These are phyloP conservation scores for Suillus hirtellus DNA, from an alignment of 768 basidiomycete species.

Conservation along the genomic window DNA sequence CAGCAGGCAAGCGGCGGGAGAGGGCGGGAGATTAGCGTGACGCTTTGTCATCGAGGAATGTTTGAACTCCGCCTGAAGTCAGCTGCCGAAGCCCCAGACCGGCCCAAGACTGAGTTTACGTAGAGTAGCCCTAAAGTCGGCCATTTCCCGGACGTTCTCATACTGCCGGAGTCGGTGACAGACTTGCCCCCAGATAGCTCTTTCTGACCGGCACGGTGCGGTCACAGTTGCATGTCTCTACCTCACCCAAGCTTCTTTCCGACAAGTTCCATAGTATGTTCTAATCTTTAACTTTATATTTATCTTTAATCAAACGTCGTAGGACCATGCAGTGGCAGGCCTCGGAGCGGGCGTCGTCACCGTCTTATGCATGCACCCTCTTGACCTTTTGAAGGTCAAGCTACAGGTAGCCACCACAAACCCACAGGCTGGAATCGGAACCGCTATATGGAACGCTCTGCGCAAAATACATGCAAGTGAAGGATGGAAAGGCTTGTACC, in stretches of 20 bases:
- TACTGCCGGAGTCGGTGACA: too few relatives aligned
- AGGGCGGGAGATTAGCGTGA: too few relatives aligned
- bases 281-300: neutral
- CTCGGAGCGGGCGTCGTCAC: constrained; percentile 91
- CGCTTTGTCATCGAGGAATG: too few relatives aligned
- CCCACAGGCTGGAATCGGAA: constrained; percentile 60
- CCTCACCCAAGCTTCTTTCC: constrained; percentile 44
- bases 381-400: constrained; percentile 94
- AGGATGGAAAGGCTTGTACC: constrained; percentile 86
- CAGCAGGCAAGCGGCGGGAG: too few relatives aligned
- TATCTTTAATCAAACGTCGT: neutral
- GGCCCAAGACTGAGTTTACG: too few relatives aligned
- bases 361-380: constrained; percentile 94
- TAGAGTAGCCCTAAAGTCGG: too few relatives aligned
- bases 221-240: constrained; percentile 28
- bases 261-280: constrained; percentile 34
- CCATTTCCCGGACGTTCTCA: too few relatives aligned
- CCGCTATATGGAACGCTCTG: constrained; percentile 75
- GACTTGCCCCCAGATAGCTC: too few relatives aligned
- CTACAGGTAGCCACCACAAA: constrained; percentile 82
- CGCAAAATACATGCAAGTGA: constrained; percentile 69
- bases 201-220: neutral
- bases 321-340: constrained; percentile 97
- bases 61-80: too few relatives aligned
- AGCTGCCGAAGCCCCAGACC: too few relatives aligned